These are phyloP conservation scores for grape (Vitis vinifera) DNA, from an alignment of 164 flowering plant genomes.

Conservation along the genomic window ASM3070453v1 NC_081809.1:3799501-3800000, in stretches of 20 bases:
- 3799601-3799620: no score
- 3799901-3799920: background rate
- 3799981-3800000: background rate
- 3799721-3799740: no score
- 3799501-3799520: conserved; percentile 29
- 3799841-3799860: background rate
- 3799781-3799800: background rate
- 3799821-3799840: background rate
- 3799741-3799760: no score
- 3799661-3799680: background rate
- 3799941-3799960: background rate
- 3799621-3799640: background rate
- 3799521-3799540: conserved; percentile 23
- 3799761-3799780: no score
- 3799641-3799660: no score
- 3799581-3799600: no score
- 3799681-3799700: background rate
- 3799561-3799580: no score
- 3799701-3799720: no score
- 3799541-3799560: background rate
- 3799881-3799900: background rate
- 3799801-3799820: background rate
- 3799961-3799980: background rate
- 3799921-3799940: background rate
- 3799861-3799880: no score